Evolutionary conservation across 2,329 filamentous ascomycete genomes (phyloP).

Genomic region (Endothia cerciana): DNA sequence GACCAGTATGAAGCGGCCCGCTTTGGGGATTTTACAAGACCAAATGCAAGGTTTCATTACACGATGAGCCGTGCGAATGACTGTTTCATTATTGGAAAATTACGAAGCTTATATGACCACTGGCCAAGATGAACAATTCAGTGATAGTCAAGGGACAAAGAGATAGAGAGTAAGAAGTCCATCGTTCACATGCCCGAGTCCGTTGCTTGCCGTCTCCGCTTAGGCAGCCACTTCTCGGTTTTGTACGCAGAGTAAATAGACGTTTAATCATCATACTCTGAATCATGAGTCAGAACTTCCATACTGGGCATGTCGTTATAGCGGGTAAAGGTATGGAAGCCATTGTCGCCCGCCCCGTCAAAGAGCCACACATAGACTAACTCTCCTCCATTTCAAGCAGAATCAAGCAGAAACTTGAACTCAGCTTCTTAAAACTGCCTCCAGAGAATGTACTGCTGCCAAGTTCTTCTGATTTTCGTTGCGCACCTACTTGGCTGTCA

Average conservation of each 20-base stretch:
- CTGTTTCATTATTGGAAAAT: neutral
- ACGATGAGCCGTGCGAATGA: neutral
- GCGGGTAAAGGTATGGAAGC: neutral
- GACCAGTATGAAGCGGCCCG: neutral
- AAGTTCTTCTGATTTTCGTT: too few species aligned
- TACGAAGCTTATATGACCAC: neutral
- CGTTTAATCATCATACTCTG: neutral
- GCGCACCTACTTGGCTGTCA: too few species aligned
- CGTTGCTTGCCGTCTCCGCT: too few species aligned
- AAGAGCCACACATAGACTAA: neutral
- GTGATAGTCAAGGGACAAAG: too few species aligned
- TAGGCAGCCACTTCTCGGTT: too few species aligned
- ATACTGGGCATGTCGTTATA: neutral
- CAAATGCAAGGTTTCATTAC: neutral
- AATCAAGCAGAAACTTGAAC: too few species aligned
- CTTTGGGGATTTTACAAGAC: neutral
- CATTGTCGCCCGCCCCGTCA: too few species aligned
- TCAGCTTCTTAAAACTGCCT: too few species aligned
- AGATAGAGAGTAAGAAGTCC: too few species aligned
- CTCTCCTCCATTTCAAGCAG: neutral
- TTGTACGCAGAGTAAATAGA: neutral
- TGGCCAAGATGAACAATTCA: too few species aligned
- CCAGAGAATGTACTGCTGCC: too few species aligned
- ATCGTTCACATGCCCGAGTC: too few species aligned
- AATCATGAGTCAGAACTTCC: neutral